Percentiles rank a stretch among this genome's conserved stretches.
Conservation (phyloP, 2,329 filamentous ascomycete species). For the Alternaria infectoria region DNA sequence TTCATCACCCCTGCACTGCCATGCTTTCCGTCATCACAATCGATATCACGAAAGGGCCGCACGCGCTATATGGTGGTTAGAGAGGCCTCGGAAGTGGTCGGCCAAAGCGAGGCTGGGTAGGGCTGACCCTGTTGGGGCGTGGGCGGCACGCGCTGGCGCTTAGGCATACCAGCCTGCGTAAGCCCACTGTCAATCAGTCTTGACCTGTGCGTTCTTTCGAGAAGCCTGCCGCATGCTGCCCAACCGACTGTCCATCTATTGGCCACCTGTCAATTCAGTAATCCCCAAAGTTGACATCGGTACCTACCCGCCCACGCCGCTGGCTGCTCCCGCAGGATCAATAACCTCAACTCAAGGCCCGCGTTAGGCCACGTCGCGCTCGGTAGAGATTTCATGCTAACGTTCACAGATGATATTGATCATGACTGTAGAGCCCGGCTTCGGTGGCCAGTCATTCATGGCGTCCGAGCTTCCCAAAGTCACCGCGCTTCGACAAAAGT, state of each 20-base stretch:
- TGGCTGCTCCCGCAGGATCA: constrained; percentile 16
- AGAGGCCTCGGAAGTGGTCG: constrained; percentile 18
- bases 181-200: constrained; percentile 22
- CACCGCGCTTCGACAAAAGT: constrained; percentile 77
- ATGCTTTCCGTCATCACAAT: constrained; percentile 14
- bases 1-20: constrained; percentile 22
- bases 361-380: constrained; percentile 2
- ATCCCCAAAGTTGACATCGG: constrained; percentile 7
- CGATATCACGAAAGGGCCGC: constrained; percentile 20
- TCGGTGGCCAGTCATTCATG: constrained; percentile 99
- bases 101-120: constrained; percentile 18
- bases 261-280: constrained; percentile 5
- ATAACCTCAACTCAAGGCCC: constrained; percentile 11
- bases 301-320: constrained; percentile 20
- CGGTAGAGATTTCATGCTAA: constrained; percentile 11
- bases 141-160: constrained; percentile 41
- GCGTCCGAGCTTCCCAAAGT: constrained; percentile 94
- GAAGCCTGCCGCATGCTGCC: constrained; percentile 20
- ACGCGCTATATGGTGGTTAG: constrained; percentile 20
- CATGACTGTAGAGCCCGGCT: constrained; percentile 98
- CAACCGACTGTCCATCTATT: constrained; percentile 10
- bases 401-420: constrained; percentile 85
- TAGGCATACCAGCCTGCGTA: constrained; percentile 31
- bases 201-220: constrained; percentile 19
- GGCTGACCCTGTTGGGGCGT: constrained; percentile 31